Conservation (phyloP, 345 rosid species). For the Kandelia obovata region DNA sequence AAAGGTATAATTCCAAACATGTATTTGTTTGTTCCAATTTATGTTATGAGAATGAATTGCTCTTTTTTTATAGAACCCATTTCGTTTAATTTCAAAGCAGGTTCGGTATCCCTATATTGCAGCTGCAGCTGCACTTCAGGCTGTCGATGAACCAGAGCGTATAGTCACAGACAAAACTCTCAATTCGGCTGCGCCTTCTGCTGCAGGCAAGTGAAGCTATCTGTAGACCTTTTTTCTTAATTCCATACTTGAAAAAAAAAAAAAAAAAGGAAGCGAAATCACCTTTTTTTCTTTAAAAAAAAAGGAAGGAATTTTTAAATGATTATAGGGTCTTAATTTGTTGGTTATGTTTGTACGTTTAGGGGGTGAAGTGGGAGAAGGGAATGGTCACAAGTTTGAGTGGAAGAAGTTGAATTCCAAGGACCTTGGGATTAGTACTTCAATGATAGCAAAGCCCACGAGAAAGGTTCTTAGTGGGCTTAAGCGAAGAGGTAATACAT, state of each 20-base stretch:
- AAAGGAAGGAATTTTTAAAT: too few species aligned
- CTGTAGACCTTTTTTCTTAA: neutral
- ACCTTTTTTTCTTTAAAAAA: too few species aligned
- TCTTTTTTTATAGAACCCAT: neutral
- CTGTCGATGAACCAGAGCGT: conserved; percentile 43
- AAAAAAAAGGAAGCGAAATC: too few species aligned
- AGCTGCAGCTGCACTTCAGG: conserved; percentile 45
- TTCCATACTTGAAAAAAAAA: neutral
- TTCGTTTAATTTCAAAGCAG: conserved; percentile 25
- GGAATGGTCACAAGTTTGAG: neutral
- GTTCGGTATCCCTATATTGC: conserved; percentile 38
- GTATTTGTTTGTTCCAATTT: neutral
- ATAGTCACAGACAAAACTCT: conserved; percentile 20
- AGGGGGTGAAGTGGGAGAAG: conserved; percentile 4
- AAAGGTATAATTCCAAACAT: conserved; percentile 30
- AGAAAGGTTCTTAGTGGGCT: conserved; percentile 56
- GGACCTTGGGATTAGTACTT: conserved; percentile 55
- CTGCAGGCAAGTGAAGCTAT: conserved; percentile 20
- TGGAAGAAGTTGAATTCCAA: conserved; percentile 54
- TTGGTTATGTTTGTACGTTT: neutral
- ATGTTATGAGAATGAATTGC: neutral
- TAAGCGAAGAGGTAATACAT: conserved; percentile 39
- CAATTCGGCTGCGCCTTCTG: conserved; percentile 14
- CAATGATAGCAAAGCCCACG: conserved; percentile 56
- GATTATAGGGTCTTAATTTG: too few species aligned